Evolutionary conservation across 169 alveolate species (phyloP).

Genomic region (Babesia ovata): DNA sequence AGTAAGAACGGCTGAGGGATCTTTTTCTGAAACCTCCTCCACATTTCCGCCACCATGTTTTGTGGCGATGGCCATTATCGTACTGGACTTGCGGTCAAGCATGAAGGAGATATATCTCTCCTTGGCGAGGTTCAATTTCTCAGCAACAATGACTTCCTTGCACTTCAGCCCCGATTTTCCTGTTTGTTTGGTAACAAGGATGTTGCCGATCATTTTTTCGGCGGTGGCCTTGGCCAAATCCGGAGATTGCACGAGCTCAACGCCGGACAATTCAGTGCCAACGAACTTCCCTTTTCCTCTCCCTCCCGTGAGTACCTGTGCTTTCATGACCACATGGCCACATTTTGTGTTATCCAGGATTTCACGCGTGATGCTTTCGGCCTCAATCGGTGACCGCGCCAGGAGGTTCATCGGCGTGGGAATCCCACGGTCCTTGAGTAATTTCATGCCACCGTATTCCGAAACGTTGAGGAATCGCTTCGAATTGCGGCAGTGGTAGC

Average conservation of each 20-base stretch:
- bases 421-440: constrained; percentile 71
- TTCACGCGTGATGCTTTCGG: constrained; percentile 73
- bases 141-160: constrained; percentile 84
- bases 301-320: constrained; percentile 90
- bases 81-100: constrained; percentile 90
- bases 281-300: constrained; percentile 89
- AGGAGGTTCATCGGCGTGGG: constrained; percentile 74
- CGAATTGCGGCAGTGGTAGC: background rate
- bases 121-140: constrained; percentile 75
- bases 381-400: constrained; percentile 80
- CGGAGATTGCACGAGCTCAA: constrained; percentile 82
- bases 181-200: constrained; percentile 87
- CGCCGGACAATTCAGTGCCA: constrained; percentile 85
- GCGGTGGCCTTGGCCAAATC: constrained; percentile 81
- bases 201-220: constrained; percentile 85
- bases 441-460: constrained; percentile 74
- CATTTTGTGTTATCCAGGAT: constrained; percentile 56
- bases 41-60: constrained; percentile 90
- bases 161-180: constrained; percentile 85
- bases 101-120: constrained; percentile 92
- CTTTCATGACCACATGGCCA: constrained; percentile 78
- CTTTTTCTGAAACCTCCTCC: constrained; percentile 86
- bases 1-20: constrained; percentile 80
- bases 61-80: constrained; percentile 85
- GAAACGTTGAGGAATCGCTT: constrained; percentile 74